Evolutionary conservation across 2,329 filamentous ascomycete species (phyloP), one percentile per base, ranked within the genome.

Genomic region (Beauveria sp.): DNA sequence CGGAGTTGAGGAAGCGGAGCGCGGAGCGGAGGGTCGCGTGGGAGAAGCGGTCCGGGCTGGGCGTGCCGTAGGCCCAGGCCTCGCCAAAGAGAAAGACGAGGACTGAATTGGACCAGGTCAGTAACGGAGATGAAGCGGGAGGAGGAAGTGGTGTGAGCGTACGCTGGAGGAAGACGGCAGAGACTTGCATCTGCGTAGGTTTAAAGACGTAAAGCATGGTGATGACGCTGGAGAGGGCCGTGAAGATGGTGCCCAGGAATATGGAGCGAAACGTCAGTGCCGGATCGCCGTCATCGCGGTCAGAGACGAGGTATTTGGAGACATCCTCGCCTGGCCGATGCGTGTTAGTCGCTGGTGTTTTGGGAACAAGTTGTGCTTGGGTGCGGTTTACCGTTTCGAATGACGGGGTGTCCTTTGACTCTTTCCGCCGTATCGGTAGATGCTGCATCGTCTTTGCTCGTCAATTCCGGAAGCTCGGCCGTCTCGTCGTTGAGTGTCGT

Each of bases 201-300:
- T 66, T 66, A 48, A 66, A 66, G 7, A 61, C 61, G 40, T 65
- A 65, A 1, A 68, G 59, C 65, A 66, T 67, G 7, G 66, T 67
- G 51, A 67, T 67, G 45, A 64, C 65, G 38, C 66, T 68, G 5
- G 67, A 66, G 1, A 67, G 57, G 1, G 65, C 65, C 0, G 67
- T 64, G 7, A 65, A 58, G 8, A 51, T 51, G 34, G 64, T 66
- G 43, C 67, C 67, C 18, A 67, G 18, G 22, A 66, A 34, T 22
- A 67, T 55, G 10, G 67, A 66, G 1, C 67, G 63, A 48, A 68
- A 67, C 1, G 66, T 68, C 46, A 68, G 38, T 9, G 66, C 46
- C 10, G 66, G 62, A 10, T 67, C 67, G 18, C 63, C 64, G 10
- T 68, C 67, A 16, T 68, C 67, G 9, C 65, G 61, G 5, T 60